Evolutionary conservation across 208 protist species (phyloP), one percentile per base, ranked within the genome.

Genomic region (Strigomonas culicis): DNA sequence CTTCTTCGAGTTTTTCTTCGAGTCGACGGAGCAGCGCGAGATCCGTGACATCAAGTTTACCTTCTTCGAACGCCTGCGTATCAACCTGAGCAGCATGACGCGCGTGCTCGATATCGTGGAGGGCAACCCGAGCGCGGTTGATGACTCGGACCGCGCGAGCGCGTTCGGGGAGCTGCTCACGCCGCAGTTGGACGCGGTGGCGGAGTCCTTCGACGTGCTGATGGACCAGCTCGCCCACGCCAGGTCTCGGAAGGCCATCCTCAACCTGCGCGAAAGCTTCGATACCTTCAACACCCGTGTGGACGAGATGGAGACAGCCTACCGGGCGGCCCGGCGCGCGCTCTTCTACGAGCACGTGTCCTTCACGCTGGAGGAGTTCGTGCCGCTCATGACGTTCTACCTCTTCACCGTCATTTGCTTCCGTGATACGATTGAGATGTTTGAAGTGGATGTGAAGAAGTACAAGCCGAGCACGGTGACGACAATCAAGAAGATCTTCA

Each of bases 381-480:
- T 95, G 46, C 90, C 90, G 15, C 79, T 95, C 67, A 95, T 95
- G 90, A 91, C 82, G 6, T 93, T 92, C 67, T 95, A 90, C 71
- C 72, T 95, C 34, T 95, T 95, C 77, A 89, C 86, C 11, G 72
- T 95, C 8, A 73, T 91, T 21, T 90, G 74, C 66, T 89, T 92
- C 44, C 68, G 79, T 55, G 81, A 92, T 66, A 92, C 90, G 15
- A 64, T 93, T 8, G 71, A 84, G 57, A 71, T 82, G 39, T 90
- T 90, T 68, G 63, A 84, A 43, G 68, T 58, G 49, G 75, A 85
- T 59, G 66, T 92, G 22, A 63, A 68, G 43, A 59, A 47, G 44
- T 75, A 77, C 75, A 41, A 66, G 53, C 63, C 80, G 0, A 82
- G 57, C 59, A 17, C 62, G 17, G 27, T 22, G 21, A 47, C 63